Base-by-base conservation (phyloP, 2,329 filamentous ascomycete species). In the Trichoderma citrinoviride region DNA sequence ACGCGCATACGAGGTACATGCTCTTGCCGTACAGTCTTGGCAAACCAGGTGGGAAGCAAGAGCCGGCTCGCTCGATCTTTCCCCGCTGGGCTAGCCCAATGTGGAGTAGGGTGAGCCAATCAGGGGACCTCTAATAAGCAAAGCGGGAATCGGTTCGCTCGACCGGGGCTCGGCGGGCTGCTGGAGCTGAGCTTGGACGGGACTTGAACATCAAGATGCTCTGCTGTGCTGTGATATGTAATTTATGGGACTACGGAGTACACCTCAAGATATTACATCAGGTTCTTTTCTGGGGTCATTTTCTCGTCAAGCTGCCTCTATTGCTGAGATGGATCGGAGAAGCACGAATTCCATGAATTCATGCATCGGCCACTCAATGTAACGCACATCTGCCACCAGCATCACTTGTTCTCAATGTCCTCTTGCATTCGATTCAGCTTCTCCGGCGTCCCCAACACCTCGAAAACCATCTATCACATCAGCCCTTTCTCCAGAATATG, bases 141-240 rank as follows among this genome's bases (percentile, higher is more conserved):
- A 64, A 64, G 61, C 61, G 52, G 61, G 61, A 29, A 12, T 46
- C 58, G 49, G 58, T 46, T 53, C 56, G 40, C 29, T 47, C 40
- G 44, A 7, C 47, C 58, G 58, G 49, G 43, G 40, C 58, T 40
- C 49, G 49, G 58, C 58, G 58, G 25, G 19, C 41, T 46, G 15
- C 15, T 10, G 17, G 8, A 17, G 47, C n/a, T 29, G 25, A 47
- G 47, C 33, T 37, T 37, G 14, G 29, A 6, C 49, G 37, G 44
- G 23, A 44, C 25, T 25, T 46, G 40, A 54, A 54, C 49, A 25
- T 44, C 37, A n/a, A 19, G 49, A 41, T 23, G 40, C 57, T 46
- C 37, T 62, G 15, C 5, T 12, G 25, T 40, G 47, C 49, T 12
- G 33, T 37, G 33, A 10, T 37, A 10, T 12, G 33, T 37, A 12